phyloP scores from a whole-genome alignment of 371 early-diverging fungal genomes.

The Funneliformis caledonium region DNA sequence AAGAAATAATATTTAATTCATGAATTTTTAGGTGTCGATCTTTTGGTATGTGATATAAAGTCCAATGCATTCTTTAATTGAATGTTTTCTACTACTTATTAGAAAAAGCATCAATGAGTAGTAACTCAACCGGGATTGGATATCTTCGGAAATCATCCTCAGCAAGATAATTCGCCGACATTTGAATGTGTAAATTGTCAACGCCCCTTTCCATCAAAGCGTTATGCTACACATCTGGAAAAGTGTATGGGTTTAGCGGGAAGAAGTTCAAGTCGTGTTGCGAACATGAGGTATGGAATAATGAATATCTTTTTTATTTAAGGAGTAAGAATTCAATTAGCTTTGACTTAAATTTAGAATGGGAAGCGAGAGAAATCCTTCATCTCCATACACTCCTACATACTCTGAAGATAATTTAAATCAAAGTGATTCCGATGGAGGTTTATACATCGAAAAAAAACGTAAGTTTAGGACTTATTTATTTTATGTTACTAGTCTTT shows the following conservation, averaged over 20 bases:
- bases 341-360: slow-evolving; percentile 1
- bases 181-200: slow-evolving; percentile 83
- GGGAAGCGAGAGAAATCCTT: slow-evolving; percentile 22
- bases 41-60: slow-evolving; percentile 48
- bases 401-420: slow-evolving; percentile 26
- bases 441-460: slow-evolving; percentile 33
- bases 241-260: slow-evolving; percentile 88
- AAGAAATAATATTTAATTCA: not conserved
- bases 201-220: slow-evolving; percentile 72
- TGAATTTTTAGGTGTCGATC: slow-evolving; percentile 51
- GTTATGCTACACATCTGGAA: slow-evolving; percentile 88
- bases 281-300: slow-evolving; percentile 56
- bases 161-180: slow-evolving; percentile 57
- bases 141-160: slow-evolving; percentile 72
- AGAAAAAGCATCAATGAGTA: slow-evolving; percentile 33
- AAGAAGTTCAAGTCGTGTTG: slow-evolving; percentile 67
- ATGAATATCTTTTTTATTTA: not conserved
- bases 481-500: no score
- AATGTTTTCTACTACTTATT: not conserved
- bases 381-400: slow-evolving; percentile 18
- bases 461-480: not conserved
- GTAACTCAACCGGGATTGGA: slow-evolving; percentile 65
- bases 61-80: not conserved
- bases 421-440: slow-evolving; percentile 31
- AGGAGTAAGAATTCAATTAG: not conserved